A percentile compares a stretch with the other conserved stretches of the same genome.
These are phyloP conservation scores for Peltaster fructicola DNA, from an alignment of 2,329 filamentous ascomycete species.

Conservation along the genomic window DNA sequence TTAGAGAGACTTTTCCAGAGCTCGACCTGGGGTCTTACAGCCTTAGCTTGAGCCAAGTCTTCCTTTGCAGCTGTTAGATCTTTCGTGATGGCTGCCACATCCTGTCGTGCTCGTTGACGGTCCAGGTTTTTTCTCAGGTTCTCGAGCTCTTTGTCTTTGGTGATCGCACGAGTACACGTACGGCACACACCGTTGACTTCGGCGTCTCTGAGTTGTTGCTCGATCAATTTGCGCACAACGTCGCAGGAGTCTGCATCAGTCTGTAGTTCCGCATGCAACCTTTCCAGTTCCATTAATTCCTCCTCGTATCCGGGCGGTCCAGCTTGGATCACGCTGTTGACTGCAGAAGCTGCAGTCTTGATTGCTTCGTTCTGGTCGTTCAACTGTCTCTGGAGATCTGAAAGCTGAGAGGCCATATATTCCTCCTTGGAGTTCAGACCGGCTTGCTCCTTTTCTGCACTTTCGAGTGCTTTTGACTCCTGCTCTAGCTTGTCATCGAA, in stretches of 20 bases:
- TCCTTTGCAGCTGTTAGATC: slow-evolving; percentile 16
- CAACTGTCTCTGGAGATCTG: slow-evolving; percentile 44
- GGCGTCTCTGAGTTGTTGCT: slow-evolving; percentile 46
- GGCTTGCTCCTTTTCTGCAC: slow-evolving; percentile 55
- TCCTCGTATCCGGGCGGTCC: slow-evolving; percentile 34
- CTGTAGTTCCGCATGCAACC: slow-evolving; percentile 32
- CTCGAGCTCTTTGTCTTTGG: slow-evolving; percentile 40
- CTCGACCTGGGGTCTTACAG: slow-evolving; percentile 52
- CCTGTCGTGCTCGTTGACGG: too few species aligned
- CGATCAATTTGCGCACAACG: slow-evolving; percentile 41
- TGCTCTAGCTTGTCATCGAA: slow-evolving; percentile 47
- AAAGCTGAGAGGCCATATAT: slow-evolving; percentile 58
- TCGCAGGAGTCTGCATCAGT: slow-evolving; percentile 49
- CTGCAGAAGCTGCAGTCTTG: slow-evolving; percentile 31
- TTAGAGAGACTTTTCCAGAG: slow-evolving; percentile 50
- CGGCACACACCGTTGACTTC: slow-evolving; percentile 55
- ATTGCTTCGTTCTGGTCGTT: slow-evolving; percentile 44
- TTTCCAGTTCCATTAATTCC: slow-evolving; percentile 33
- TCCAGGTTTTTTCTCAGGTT: slow-evolving; percentile 50
- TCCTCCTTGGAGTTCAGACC: slow-evolving; percentile 49
- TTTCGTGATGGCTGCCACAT: too few species aligned
- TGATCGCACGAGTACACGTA: slow-evolving; percentile 56
- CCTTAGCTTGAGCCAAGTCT: slow-evolving; percentile 32
- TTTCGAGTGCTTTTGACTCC: slow-evolving; percentile 40
- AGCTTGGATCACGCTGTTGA: slow-evolving; percentile 39